Evolutionary conservation across 768 basidiomycete genomes (phyloP).

Genomic region (Tylopilus balloui): DNA sequence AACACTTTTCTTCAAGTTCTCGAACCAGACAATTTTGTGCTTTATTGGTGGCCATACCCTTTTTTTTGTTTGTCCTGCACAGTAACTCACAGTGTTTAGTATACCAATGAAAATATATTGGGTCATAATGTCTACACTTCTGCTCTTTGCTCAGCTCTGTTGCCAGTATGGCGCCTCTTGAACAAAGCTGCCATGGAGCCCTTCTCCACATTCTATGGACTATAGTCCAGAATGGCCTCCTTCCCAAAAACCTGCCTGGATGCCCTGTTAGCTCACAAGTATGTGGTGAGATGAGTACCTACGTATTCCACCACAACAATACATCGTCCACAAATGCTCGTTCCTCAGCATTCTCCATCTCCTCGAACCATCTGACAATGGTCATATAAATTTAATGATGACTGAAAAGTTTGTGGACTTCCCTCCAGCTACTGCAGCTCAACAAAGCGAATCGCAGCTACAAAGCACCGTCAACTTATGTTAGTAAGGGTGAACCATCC

Average conservation of each 20-base stretch:
- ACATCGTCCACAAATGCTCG: background rate
- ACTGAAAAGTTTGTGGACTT: background rate
- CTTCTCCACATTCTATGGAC: background rate
- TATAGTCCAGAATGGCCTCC: background rate
- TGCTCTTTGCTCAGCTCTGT: background rate
- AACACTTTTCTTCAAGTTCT: no score
- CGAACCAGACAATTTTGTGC: no score
- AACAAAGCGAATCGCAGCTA: no score
- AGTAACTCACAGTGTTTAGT: no score
- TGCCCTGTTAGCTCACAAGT: background rate
- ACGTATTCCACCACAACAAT: background rate
- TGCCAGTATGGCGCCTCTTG: background rate
- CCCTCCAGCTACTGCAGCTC: background rate
- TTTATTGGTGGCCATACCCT: no score
- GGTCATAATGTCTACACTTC: no score
- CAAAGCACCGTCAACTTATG: no score
- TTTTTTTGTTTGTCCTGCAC: no score
- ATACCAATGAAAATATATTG: no score
- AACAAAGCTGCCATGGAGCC: background rate
- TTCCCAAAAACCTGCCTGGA: background rate
- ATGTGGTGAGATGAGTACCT: background rate
- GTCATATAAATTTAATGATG: background rate
- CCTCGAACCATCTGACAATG: background rate
- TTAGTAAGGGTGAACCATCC: background rate
- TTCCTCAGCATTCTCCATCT: background rate